Evolutionary conservation across 106 monocot species (phyloP), one percentile per base, ranked within the genome.

Genomic region (Hemerocallis citrina): DNA sequence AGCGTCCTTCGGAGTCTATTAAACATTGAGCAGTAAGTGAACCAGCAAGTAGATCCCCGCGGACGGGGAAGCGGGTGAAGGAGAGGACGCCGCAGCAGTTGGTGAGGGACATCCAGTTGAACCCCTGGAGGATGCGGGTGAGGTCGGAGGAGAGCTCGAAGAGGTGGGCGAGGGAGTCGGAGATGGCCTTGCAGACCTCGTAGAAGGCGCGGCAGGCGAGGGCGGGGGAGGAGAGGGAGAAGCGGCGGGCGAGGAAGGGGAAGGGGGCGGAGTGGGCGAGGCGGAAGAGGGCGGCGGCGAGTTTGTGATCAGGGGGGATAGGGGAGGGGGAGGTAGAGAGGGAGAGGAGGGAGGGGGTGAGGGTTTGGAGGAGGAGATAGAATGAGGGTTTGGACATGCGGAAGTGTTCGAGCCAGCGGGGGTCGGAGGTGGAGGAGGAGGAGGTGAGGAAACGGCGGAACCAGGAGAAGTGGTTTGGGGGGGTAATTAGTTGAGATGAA

Each of bases 1-100:
- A 90, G 8, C 86, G 38, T 5, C 95, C 86, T 16, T 95, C 86
- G 34, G 77, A 68, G 68, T 90, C 89, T 8, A 95, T 84, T 38
- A 95, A 52, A 1, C 52, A 83, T 74, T 86, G 95, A 1, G 68
- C 81, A 36, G 84, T 64, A 3, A 82, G 23, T 1, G 79, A 69
- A 2, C 19, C 31, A 6, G 47, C 43, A 19, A 55, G 52, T n/a
- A 5, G 63, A n/a, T 20, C 20, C 8, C 52, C 49, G 21, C 44
- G 52, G 28, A 66, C 38, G 12, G 68, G 50, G 66, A 95, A 83
- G 29, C 78, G 55, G 16, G 72, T 35, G 52, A 75, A 95, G 25
- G 75, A 74, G 36, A 95, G 62, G 4, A 54, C 74, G 57, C 89
- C 94, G 43, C 74, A 72, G 75, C 93, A 93, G 52, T 74, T 75